Base-by-base conservation (phyloP, 345 rosid genomes). In the Hevea brasiliensis region DNA sequence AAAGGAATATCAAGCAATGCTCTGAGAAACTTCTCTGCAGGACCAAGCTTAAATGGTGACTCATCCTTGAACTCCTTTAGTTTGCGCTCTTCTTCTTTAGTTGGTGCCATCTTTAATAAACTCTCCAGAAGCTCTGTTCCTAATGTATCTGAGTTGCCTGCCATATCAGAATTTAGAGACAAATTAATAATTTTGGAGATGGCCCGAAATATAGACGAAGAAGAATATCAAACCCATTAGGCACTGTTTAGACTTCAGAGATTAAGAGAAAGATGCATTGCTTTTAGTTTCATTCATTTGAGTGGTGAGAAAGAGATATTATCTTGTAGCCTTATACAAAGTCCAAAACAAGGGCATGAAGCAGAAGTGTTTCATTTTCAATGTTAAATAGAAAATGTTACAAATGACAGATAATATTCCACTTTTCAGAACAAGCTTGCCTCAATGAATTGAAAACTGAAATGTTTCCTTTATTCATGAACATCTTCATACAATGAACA, bases 101-200 rank as follows among this genome's bases (percentile, higher is more conserved):
- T 87, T 45, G 97, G 98, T 72, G 98, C 92, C 99, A 96, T 96
- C 87, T 91, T 96, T 61, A 91, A 83, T 72, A 96, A 77, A 68
- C 97, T 89, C 75, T 93, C 95, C 3, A 96, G 93, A 44, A 96
- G 96, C 84, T 96, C 99, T 3, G 97, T 84, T 60, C 98, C 99
- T 60, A 96, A 74, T 2, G 89, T 79, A 72, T 96, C 99, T 0
- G 91, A 82, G 70, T 90, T 96, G 21, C 99, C 99, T 96, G 79
- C 79, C 12, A 47, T 32, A 35, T 3, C 15, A 41, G 24, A n/a
- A n/a, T n/a, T n/a, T n/a, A n/a, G n/a, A 21, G 11, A 50, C 35
- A 8, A 40, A 37, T 15, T 50, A 12, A 20, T 27, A 37, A 29
- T 18, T 44, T 47, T 0, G 6, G 0, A 18, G 41, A 12, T 26